A percentile compares a stretch with the other conserved stretches of the same genome.
phyloP scores from a whole-genome alignment of 2,329 filamentous ascomycete species.

The Microdochium trichocladiopsis region DNA sequence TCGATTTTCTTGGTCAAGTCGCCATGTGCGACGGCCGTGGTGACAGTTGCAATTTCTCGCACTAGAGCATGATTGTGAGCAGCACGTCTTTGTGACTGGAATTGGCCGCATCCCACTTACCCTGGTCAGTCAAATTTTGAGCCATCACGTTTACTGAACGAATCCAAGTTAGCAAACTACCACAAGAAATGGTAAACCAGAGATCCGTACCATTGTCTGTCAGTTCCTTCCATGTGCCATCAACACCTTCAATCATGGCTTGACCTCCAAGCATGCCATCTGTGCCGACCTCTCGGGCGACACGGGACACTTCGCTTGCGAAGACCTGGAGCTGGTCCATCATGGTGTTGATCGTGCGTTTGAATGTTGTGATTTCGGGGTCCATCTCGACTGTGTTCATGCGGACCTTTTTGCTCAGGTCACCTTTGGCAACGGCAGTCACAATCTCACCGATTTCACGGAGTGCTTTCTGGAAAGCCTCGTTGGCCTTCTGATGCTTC shows the following conservation, averaged over 20 bases:
- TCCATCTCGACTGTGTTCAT: constrained; percentile 97
- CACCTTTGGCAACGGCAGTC: constrained; percentile 89
- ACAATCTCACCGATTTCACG: constrained; percentile 97
- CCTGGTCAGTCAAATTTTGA: constrained; percentile 73
- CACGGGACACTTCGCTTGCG: constrained; percentile 89
- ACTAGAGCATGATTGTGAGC: constrained; percentile 33
- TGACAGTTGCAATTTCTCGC: constrained; percentile 78
- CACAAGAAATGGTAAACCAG: neutral
- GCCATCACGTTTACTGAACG: constrained; percentile 71
- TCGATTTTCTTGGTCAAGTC: constrained; percentile 82
- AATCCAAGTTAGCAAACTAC: constrained; percentile 13
- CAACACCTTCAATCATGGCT: constrained; percentile 86
- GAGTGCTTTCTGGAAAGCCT: constrained; percentile 95
- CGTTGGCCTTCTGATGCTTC: constrained; percentile 96
- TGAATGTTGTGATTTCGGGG: constrained; percentile 95
- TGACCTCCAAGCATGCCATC: constrained; percentile 92
- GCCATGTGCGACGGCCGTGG: constrained; percentile 75
- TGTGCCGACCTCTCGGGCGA: constrained; percentile 92
- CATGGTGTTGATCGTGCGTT: constrained; percentile 98
- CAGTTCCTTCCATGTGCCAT: constrained; percentile 95
- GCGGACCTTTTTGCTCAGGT: constrained; percentile 92
- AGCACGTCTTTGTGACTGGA: too few relatives aligned
- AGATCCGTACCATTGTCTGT: constrained; percentile 65
- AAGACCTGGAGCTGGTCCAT: constrained; percentile 97
- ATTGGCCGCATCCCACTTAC: too few relatives aligned